Evolutionary conservation across 352 stramenopile species (phyloP).

Genomic region (Phytophthora capsici): DNA sequence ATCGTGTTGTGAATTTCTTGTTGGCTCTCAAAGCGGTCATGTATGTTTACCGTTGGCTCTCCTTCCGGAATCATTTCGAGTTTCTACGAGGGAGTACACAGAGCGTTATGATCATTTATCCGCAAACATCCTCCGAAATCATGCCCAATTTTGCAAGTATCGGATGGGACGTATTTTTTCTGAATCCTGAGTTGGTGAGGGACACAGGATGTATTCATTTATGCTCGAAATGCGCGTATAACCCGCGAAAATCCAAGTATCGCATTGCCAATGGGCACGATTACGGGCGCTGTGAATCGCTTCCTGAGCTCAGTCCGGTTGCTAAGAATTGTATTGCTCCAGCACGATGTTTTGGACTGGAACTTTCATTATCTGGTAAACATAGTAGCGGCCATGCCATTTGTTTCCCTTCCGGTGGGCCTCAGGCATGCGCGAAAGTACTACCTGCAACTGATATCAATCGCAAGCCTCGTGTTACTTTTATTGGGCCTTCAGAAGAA

Average conservation of each 20-base stretch:
- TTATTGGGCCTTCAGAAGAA: background rate
- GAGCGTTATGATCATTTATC: background rate
- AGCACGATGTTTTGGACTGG: background rate
- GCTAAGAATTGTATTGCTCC: background rate
- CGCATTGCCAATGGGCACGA: background rate
- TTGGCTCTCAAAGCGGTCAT: background rate
- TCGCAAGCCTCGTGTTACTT: background rate
- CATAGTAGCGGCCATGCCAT: slow-evolving; percentile 1
- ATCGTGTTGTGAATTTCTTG: background rate
- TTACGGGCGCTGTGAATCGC: background rate
- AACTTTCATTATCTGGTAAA: background rate
- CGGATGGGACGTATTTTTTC: no score
- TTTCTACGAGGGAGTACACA: background rate
- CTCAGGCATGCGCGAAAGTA: background rate
- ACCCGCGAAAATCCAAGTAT: background rate
- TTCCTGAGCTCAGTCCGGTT: background rate
- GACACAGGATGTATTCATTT: background rate
- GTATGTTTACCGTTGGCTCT: background rate
- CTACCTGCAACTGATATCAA: background rate
- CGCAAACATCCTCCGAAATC: background rate
- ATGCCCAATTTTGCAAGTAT: background rate
- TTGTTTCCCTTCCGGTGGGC: background rate
- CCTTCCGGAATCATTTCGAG: background rate
- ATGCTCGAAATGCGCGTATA: background rate
- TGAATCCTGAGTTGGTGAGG: background rate